Percentiles rank a stretch among this genome's conserved stretches.
phyloP scores from a whole-genome alignment of 1,284 basidiomycete genomes.

The Phaffia rhodozyma region DNA sequence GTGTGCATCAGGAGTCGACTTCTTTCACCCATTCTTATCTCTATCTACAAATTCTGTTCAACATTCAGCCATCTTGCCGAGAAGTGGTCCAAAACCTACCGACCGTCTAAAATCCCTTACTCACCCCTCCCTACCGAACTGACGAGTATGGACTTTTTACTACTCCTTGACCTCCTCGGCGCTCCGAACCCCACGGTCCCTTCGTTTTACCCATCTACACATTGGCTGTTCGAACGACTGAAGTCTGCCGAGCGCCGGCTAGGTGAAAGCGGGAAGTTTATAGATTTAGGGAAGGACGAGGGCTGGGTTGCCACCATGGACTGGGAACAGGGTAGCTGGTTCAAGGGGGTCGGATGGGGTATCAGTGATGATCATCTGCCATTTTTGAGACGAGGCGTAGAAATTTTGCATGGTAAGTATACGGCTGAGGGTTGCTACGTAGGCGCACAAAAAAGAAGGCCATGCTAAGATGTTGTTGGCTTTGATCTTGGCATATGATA shows the following conservation, averaged over 20 bases:
- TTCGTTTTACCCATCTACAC: constrained; percentile 74
- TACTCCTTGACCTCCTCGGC: constrained; percentile 81
- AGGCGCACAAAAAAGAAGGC: not conserved
- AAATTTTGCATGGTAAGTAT: constrained; percentile 54
- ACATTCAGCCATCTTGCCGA: constrained; percentile 64
- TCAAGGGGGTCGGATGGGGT: constrained; percentile 39
- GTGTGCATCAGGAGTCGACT: constrained; percentile 3
- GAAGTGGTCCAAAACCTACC: constrained; percentile 28
- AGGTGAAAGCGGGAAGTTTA: constrained; percentile 22
- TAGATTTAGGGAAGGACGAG: constrained; percentile 40
- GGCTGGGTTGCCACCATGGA: constrained; percentile 28
- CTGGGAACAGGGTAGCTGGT: constrained; percentile 29
- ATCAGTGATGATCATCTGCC: constrained; percentile 94
- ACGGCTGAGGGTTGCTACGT: not conserved
- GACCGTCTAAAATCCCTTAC: constrained; percentile 26
- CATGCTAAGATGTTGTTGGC: not conserved
- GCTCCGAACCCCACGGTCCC: constrained; percentile 56
- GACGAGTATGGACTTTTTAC: constrained; percentile 71
- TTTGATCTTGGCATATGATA: not conserved
- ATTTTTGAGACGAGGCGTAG: constrained; percentile 73
- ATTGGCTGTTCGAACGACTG: constrained; percentile 76
- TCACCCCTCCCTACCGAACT: constrained; percentile 49
- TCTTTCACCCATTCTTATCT: constrained; percentile 2
- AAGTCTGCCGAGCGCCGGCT: constrained; percentile 54
- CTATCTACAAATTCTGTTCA: constrained; percentile 11